These are phyloP conservation scores for Rhodotorula sp. DNA, from an alignment of 1,284 basidiomycete genomes.

Conservation along the genomic window DNA sequence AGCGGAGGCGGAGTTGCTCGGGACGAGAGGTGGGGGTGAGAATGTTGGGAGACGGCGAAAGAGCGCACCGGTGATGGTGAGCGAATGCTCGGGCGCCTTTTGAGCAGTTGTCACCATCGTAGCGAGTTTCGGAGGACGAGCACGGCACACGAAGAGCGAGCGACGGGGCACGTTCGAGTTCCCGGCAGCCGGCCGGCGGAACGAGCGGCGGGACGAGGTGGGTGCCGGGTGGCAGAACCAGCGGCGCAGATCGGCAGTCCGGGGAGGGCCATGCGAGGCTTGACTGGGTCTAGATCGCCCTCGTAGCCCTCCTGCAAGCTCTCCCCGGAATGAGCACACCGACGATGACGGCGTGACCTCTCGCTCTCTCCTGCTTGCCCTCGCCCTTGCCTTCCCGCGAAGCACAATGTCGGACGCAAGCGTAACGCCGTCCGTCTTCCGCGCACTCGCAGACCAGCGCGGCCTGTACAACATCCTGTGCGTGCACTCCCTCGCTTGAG, in stretches of 20 bases:
- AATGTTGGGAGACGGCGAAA: not conserved
- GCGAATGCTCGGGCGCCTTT: not conserved
- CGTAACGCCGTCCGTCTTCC: not conserved
- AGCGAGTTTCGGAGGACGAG: too few relatives aligned
- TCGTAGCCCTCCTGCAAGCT: too few relatives aligned
- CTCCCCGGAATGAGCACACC: too few relatives aligned
- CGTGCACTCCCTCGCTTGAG: not conserved
- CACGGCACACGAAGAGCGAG: not conserved
- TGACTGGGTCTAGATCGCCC: not conserved
- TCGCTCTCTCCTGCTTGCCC: not conserved
- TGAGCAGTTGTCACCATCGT: not conserved
- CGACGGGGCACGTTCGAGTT: too few relatives aligned
- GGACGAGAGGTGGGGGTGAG: not conserved
- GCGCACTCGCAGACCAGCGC: not conserved
- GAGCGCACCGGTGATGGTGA: slow-evolving; percentile 31
- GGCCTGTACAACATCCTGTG: slow-evolving; percentile 13
- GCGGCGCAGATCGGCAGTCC: too few relatives aligned
- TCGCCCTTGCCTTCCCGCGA: not conserved
- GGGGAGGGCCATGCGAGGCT: too few relatives aligned
- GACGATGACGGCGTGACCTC: too few relatives aligned
- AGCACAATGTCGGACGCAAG: not conserved
- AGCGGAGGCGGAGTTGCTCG: not conserved
- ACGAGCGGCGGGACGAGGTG: not conserved
- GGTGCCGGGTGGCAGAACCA: not conserved
- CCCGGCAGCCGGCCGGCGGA: not conserved